phyloP scores from a whole-genome alignment of 2,329 filamentous ascomycete species.

The Sclerotinia glacialis region DNA sequence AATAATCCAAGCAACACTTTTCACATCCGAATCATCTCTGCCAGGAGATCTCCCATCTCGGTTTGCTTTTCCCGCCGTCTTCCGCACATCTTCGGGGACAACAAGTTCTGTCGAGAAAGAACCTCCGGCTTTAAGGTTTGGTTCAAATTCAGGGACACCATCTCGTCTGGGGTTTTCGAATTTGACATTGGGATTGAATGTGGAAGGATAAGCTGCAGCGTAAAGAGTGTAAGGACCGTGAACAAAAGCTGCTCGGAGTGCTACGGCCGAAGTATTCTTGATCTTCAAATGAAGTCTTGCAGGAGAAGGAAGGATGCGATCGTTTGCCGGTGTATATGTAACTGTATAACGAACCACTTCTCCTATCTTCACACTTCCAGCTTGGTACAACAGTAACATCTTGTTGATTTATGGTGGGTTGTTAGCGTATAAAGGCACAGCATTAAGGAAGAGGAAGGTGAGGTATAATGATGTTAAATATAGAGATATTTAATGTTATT shows the following conservation, averaged over 20 bases:
- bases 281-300: constrained; percentile 78
- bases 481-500: neutral
- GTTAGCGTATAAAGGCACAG: neutral
- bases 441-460: neutral
- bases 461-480: too few relatives aligned
- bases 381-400: constrained; percentile 91
- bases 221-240: constrained; percentile 93
- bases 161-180: constrained; percentile 66
- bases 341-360: constrained; percentile 90
- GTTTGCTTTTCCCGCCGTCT: constrained; percentile 53
- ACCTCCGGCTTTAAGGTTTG: constrained; percentile 91
- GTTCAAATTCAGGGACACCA: constrained; percentile 87
- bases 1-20: constrained; percentile 78
- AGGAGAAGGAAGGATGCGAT: constrained; percentile 86
- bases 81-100: constrained; percentile 75
- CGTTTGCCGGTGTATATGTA: constrained; percentile 84
- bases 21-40: constrained; percentile 44
- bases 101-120: constrained; percentile 77
- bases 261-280: constrained; percentile 87
- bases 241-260: constrained; percentile 89
- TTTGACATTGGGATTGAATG: constrained; percentile 79
- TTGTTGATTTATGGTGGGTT: constrained; percentile 28
- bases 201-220: constrained; percentile 78
- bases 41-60: constrained; percentile 44
- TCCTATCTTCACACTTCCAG: constrained; percentile 88